phyloP scores from a whole-genome alignment of 257 asterid species.

The Sherardia arvensis region DNA sequence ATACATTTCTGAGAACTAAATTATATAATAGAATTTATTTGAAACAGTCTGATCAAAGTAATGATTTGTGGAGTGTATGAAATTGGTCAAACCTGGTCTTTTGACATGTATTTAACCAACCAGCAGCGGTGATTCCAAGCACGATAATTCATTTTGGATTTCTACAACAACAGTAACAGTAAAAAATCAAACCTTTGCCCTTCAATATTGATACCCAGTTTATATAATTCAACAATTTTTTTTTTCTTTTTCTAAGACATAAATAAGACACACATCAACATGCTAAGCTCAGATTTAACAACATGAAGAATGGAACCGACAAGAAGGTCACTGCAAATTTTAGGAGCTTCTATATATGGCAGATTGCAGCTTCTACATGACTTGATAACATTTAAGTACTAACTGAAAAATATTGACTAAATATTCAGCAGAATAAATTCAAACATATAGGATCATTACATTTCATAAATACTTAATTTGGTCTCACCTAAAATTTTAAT shows the following conservation, averaged over 20 bases:
- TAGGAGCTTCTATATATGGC: neutral
- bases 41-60: slow-evolving; percentile 4
- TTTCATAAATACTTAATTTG: neutral
- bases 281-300: neutral
- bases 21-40: neutral
- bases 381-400: neutral
- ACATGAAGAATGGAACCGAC: slow-evolving; percentile 1
- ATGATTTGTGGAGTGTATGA: slow-evolving; percentile 5
- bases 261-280: neutral
- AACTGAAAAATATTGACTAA: neutral
- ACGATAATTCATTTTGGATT: slow-evolving; percentile 89
- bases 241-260: neutral
- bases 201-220: neutral
- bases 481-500: neutral
- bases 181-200: slow-evolving; percentile 7
- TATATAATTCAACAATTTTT: neutral
- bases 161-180: slow-evolving; percentile 36
- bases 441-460: neutral
- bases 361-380: neutral
- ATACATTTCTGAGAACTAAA: neutral
- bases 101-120: slow-evolving; percentile 81
- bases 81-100: slow-evolving; percentile 48
- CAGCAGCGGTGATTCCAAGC: slow-evolving; percentile 98
- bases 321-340: neutral
- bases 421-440: neutral